Conservation (phyloP, 106 monocot genomes). For the Dendrobium huoshanense region DNA sequence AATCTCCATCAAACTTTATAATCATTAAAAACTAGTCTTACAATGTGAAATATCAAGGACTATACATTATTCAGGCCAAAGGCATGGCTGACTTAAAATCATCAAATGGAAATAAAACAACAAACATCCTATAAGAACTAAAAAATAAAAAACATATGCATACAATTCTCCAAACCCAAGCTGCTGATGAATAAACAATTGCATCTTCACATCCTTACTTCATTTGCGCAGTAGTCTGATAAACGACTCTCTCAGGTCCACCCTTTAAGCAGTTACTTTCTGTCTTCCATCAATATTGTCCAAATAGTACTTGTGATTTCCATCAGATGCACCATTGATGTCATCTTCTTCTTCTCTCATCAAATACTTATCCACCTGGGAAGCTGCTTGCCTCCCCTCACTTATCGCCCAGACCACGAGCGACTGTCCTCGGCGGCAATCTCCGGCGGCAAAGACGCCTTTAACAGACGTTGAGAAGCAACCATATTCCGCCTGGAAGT, state of each 20-base stretch:
- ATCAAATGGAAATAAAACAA: conserved; percentile 2
- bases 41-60: not conserved
- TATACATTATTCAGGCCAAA: not conserved
- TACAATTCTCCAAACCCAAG: not conserved
- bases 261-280: conserved; percentile 22
- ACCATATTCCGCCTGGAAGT: conserved; percentile 89
- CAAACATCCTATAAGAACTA: not conserved
- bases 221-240: no score
- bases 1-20: not conserved
- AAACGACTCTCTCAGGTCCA: no score
- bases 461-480: conserved; percentile 78
- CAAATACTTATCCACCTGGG: conserved; percentile 72
- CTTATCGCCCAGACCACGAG: conserved; percentile 95
- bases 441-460: conserved; percentile 91
- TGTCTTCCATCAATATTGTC: conserved; percentile 25
- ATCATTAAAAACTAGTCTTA: not conserved
- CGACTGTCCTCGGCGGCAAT: conserved; percentile 92
- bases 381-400: conserved; percentile 86
- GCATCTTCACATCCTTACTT: not conserved
- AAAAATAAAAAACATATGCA: not conserved
- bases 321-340: not conserved
- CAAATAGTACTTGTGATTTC: conserved; percentile 5
- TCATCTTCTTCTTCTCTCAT: conserved; percentile 30
- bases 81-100: not conserved
- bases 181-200: not conserved